phyloP scores from a whole-genome alignment of 106 monocot genomes.

The Phalaenopsis aphrodite region DNA sequence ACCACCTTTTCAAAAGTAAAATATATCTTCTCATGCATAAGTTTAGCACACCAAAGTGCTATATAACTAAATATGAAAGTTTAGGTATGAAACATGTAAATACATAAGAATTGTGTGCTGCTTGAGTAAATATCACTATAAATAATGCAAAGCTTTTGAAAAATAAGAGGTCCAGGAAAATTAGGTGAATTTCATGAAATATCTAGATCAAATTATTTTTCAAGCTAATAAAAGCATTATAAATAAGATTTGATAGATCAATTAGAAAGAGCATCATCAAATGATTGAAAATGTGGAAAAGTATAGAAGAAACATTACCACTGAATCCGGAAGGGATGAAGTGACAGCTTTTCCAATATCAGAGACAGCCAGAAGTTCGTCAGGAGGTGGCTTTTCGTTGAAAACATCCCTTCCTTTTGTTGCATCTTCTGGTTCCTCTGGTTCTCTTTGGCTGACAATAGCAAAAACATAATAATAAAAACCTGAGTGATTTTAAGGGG shows the following conservation, averaged over 20 bases:
- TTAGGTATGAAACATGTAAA: too few species aligned
- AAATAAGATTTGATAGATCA: not conserved
- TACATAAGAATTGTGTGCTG: too few species aligned
- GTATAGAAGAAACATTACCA: conserved; percentile 37
- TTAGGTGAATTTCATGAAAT: not conserved
- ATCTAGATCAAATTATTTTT: not conserved
- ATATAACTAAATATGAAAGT: too few species aligned
- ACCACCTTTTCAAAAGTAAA: too few species aligned
- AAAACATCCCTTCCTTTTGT: conserved; percentile 95
- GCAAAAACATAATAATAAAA: not conserved
- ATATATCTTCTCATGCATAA: too few species aligned
- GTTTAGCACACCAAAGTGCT: too few species aligned
- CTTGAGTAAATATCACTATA: too few species aligned
- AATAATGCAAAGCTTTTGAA: not conserved
- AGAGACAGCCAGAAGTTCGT: conserved; percentile 91
- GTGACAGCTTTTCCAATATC: conserved; percentile 80
- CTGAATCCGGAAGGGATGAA: conserved; percentile 82
- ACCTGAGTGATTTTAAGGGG: not conserved
- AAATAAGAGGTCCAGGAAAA: not conserved
- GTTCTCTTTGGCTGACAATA: conserved; percentile 62
- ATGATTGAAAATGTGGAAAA: not conserved
- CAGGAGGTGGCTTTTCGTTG: conserved; percentile 96
- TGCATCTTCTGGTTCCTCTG: conserved; percentile 98
- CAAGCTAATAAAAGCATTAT: not conserved
- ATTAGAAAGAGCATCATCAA: not conserved